Percentiles rank a stretch among this genome's conserved stretches.
These are phyloP conservation scores for Pleomassaria siparia DNA, from an alignment of 2,329 filamentous ascomycete genomes.

Conservation along the genomic window DNA sequence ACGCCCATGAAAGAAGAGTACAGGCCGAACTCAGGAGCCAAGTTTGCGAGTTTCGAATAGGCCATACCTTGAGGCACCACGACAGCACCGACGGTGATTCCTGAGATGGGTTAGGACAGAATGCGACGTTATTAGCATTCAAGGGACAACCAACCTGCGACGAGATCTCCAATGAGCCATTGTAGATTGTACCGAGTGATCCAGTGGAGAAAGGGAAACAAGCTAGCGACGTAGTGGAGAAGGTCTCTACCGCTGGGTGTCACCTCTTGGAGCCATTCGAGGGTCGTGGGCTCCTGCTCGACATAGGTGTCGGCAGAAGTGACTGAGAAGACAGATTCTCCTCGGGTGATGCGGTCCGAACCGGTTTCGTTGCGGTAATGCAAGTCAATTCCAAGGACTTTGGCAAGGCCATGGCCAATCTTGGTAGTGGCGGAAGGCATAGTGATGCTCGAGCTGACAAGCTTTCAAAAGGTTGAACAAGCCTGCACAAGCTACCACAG, in stretches of 20 bases:
- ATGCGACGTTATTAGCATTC: not conserved
- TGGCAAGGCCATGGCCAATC: conserved; percentile 73
- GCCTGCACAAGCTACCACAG: conserved; percentile 26
- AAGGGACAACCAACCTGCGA: conserved; percentile 75
- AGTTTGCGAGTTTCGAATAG: conserved; percentile 79
- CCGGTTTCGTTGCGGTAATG: conserved; percentile 63
- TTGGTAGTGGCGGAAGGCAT: conserved; percentile 51
- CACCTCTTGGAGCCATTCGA: conserved; percentile 70
- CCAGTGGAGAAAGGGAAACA: conserved; percentile 93
- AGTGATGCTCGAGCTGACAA: conserved; percentile 14
- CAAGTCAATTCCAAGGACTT: conserved; percentile 79
- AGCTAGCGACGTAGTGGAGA: conserved; percentile 62
- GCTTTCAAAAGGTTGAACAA: conserved; percentile 21
- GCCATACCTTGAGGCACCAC: conserved; percentile 96
- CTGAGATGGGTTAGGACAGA: conserved; percentile 33
- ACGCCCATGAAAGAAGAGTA: conserved; percentile 98
- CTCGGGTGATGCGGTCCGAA: conserved; percentile 66
- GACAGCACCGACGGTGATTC: conserved; percentile 72
- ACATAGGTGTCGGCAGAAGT: conserved; percentile 76
- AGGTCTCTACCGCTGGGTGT: conserved; percentile 61
- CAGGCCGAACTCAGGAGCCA: conserved; percentile 79
- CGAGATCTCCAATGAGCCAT: conserved; percentile 86
- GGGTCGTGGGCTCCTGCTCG: conserved; percentile 74
- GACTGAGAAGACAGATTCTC: conserved; percentile 77
- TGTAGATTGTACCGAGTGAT: conserved; percentile 83